Base-by-base conservation (phyloP, 2,329 filamentous ascomycete species). In the Neofusicoccum cordaticola region DNA sequence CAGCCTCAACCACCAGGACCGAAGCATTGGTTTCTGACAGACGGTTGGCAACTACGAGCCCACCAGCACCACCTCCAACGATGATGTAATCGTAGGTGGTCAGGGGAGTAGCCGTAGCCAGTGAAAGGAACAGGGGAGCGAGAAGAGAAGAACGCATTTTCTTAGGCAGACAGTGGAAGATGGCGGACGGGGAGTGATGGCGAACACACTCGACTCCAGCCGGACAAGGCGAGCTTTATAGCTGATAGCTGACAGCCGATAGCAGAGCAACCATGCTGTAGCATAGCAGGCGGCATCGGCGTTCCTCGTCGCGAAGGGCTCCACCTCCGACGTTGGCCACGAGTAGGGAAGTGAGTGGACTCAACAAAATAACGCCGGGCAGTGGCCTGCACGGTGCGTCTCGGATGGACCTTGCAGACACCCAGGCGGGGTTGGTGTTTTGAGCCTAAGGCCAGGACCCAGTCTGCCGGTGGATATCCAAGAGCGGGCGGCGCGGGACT, bases 1-100 rank as follows among this genome's bases (percentile, higher is more conserved):
- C 68, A 6, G 68, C 68, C 57, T 69, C 68, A 19, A 69, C 65
- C 27, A 69, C 71, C 2, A 80, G 75, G 19, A 81, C 72, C 8
- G 68, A 75, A 39, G 82, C 81, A 3, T 83, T 77, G 3, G 79
- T 81, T 68, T 85, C 81, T 1, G 84, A 82, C 4, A 86, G 79
- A 34, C 84, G 81, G 12, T 79, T 79, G 9, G 84, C 84, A 22
- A 86, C 77, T 4, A 76, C 77, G 62, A 77, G 79, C 19, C 82
- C 82, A 22, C 82, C 80, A 4, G 82, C 84, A 39, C 67, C 67
- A 70, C 73, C 75, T 22, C 77, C 77, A 13, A 78, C 71, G 62
- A 81, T 68, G 34, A 80, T 75, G 52, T 64, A 64, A 42, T 64
- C 62, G 27, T 58, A 64, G 0, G 76, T 77, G 34, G 13, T 17